Conservation (phyloP, 106 monocot genomes). For the Narthecium ossifragum region DNA sequence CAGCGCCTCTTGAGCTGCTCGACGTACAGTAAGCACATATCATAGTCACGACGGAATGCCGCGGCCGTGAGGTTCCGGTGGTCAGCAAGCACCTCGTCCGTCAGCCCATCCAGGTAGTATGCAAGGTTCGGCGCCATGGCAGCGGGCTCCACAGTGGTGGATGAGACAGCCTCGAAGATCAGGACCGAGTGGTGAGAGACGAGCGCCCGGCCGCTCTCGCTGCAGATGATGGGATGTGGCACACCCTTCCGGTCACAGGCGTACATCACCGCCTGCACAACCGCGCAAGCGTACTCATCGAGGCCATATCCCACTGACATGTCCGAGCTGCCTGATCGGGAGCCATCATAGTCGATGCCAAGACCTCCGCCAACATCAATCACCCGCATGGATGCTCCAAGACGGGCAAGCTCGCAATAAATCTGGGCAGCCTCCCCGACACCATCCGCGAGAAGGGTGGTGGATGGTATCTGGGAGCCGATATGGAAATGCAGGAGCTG, state of each 20-base stretch:
- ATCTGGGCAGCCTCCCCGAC: slow-evolving; percentile 71
- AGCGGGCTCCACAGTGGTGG: slow-evolving; percentile 7
- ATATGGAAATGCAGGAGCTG: slow-evolving; percentile 84
- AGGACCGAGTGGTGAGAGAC: slow-evolving; percentile 85
- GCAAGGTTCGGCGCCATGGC: slow-evolving; percentile 22
- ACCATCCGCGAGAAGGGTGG: slow-evolving; percentile 45
- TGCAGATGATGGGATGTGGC: slow-evolving; percentile 69
- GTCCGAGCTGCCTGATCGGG: slow-evolving; percentile 51
- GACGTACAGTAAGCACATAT: slow-evolving; percentile 29
- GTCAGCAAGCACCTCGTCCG: slow-evolving; percentile 45
- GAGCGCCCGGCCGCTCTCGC: slow-evolving; percentile 80
- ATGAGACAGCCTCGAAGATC: slow-evolving; percentile 61
- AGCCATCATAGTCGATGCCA: slow-evolving; percentile 78
- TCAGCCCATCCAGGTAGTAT: slow-evolving; percentile 40
- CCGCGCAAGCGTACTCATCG: slow-evolving; percentile 54
- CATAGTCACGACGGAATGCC: slow-evolving; percentile 45
- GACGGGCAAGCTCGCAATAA: slow-evolving; percentile 63
- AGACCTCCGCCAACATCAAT: slow-evolving; percentile 82
- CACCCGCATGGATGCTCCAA: slow-evolving; percentile 64
- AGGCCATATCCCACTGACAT: slow-evolving; percentile 68
- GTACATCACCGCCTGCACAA: slow-evolving; percentile 41
- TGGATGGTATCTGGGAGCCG: slow-evolving; percentile 74
- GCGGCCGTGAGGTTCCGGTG: slow-evolving; percentile 63
- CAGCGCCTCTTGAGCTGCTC: slow-evolving; percentile 74
- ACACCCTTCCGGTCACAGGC: slow-evolving; percentile 60